Percentiles rank a stretch among this genome's conserved stretches.
These are phyloP conservation scores for Claviceps sorghi DNA, from an alignment of 2,329 filamentous ascomycete genomes.

Conservation along the genomic window DNA sequence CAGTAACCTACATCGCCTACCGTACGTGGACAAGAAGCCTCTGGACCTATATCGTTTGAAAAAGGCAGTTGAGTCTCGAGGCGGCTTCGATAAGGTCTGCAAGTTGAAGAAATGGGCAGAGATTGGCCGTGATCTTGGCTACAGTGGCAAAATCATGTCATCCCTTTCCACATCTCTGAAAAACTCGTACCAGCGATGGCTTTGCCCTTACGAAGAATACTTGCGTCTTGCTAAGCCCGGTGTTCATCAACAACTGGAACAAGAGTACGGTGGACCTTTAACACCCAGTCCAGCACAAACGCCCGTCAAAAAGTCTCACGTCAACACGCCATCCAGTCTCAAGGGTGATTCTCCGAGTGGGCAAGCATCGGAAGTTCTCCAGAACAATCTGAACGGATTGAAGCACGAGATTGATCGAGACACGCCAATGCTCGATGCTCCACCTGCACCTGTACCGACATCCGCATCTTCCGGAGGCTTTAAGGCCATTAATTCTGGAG, in stretches of 20 bases:
- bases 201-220: constrained; percentile 94
- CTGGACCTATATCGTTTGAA: constrained; percentile 91
- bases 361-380: constrained; percentile 38
- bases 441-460: constrained; percentile 19
- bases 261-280: constrained; percentile 82
- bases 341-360: constrained; percentile 53
- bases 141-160: constrained; percentile 99
- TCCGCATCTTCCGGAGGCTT: constrained; percentile 19
- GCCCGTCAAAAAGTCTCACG: constrained; percentile 53
- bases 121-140: constrained; percentile 88
- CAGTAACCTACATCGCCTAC: constrained; percentile 82
- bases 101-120: constrained; percentile 98
- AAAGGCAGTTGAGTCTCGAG: constrained; percentile 87
- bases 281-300: constrained; percentile 58
- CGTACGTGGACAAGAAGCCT: constrained; percentile 94
- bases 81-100: constrained; percentile 92
- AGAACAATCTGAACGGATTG: constrained; percentile 30
- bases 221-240: constrained; percentile 79
- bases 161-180: constrained; percentile 94
- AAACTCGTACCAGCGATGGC: constrained; percentile 95
- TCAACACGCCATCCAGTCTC: constrained; percentile 43
- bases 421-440: constrained; percentile 32
- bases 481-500: constrained; percentile 30
- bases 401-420: constrained; percentile 34
- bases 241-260: constrained; percentile 89